These are phyloP conservation scores for Zangia roseola DNA, from an alignment of 768 basidiomycete species.

Conservation along the genomic window DNA sequence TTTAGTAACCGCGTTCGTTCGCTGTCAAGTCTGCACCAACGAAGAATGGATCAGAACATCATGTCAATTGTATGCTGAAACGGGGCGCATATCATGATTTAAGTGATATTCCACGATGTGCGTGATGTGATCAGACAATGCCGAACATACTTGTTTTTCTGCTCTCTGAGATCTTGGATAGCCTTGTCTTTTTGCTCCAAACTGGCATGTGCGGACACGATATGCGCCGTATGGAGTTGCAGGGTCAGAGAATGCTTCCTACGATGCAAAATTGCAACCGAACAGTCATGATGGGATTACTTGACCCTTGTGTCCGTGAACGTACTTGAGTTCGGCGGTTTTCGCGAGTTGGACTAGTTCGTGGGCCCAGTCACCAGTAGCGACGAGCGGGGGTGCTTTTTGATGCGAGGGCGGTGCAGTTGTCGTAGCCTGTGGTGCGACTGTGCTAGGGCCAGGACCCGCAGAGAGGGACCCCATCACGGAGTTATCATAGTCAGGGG, in stretches of 20 bases:
- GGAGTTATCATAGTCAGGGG: constrained; percentile 33
- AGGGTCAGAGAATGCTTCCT: constrained; percentile 84
- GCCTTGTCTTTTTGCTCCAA: constrained; percentile 76
- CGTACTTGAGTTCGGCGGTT: constrained; percentile 86
- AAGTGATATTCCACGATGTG: background rate
- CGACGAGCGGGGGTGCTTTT: constrained; percentile 56
- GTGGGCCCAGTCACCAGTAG: constrained; percentile 84
- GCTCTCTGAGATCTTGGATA: constrained; percentile 79
- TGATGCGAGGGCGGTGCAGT: constrained; percentile 20
- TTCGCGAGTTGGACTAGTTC: constrained; percentile 84
- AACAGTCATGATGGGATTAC: constrained; percentile 3
- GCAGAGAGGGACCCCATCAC: constrained; percentile 32
- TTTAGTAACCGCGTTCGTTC: constrained; percentile 69
- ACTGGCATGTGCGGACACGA: constrained; percentile 77
- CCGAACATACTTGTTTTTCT: constrained; percentile 72
- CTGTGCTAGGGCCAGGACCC: constrained; percentile 34
- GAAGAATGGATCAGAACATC: constrained; percentile 14
- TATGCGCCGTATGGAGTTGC: constrained; percentile 85
- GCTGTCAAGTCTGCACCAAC: constrained; percentile 59
- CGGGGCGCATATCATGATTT: background rate
- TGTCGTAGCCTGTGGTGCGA: constrained; percentile 32
- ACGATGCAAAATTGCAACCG: constrained; percentile 1
- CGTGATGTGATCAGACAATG: constrained; percentile 2
- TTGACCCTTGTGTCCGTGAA: constrained; percentile 14
- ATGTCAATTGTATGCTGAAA: background rate